Percentiles rank a stretch among this genome's conserved stretches.
phyloP scores from a whole-genome alignment of 352 stramenopile species.

The Thalassiosira oceanica region DNA sequence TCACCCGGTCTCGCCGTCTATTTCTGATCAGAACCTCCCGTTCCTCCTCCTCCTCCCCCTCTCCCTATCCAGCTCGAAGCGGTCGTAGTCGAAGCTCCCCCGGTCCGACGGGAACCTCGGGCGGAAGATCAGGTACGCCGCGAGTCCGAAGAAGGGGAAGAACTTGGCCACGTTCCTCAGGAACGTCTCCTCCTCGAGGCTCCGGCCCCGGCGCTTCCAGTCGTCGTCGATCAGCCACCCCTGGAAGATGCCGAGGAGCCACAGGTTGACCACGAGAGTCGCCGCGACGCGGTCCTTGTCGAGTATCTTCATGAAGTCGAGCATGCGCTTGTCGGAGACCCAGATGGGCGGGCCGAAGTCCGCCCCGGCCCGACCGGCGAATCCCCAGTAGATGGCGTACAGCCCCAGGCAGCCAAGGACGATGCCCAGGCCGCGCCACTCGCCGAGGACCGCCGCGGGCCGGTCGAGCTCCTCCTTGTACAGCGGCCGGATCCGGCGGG shows the following conservation, averaged over 20 bases:
- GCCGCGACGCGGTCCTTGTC: slow-evolving; percentile 75
- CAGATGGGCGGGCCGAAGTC: slow-evolving; percentile 69
- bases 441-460: slow-evolving; percentile 31
- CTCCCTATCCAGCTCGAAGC: background rate
- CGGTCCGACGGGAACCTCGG: slow-evolving; percentile 42
- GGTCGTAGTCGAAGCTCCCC: slow-evolving; percentile 1
- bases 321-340: slow-evolving; percentile 45
- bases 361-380: slow-evolving; percentile 48
- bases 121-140: slow-evolving; percentile 70
- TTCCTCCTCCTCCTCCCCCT: background rate
- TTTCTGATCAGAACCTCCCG: too few relatives aligned
- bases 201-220: slow-evolving; percentile 62
- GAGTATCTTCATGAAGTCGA: slow-evolving; percentile 67
- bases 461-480: slow-evolving; percentile 46
- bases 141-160: slow-evolving; percentile 82
- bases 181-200: slow-evolving; percentile 41
- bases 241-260: slow-evolving; percentile 81
- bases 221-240: slow-evolving; percentile 83
- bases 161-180: slow-evolving; percentile 67
- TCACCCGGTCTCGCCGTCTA: too few relatives aligned
- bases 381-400: slow-evolving; percentile 62
- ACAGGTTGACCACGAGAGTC: slow-evolving; percentile 80
- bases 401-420: slow-evolving; percentile 63
- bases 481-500: slow-evolving; percentile 16
- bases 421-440: slow-evolving; percentile 62